Conservation (phyloP, 768 basidiomycete species). For the Boletus rubroflammeus region DNA sequence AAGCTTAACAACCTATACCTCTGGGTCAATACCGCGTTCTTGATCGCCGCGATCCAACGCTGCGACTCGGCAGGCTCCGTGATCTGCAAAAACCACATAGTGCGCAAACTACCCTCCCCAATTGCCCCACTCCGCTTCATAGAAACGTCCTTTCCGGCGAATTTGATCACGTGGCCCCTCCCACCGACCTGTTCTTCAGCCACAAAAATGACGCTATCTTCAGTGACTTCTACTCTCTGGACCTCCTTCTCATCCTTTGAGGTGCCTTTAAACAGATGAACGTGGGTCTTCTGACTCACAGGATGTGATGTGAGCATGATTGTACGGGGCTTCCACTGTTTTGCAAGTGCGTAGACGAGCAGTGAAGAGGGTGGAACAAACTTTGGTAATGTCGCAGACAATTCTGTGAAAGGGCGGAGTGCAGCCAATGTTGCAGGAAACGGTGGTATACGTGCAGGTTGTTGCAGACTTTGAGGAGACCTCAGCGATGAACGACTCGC, state of each 20-base stretch:
- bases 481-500: constrained; percentile 12
- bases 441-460: constrained; percentile 36
- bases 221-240: constrained; percentile 72
- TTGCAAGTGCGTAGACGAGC: constrained; percentile 68
- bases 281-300: constrained; percentile 41
- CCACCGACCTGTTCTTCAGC: constrained; percentile 52
- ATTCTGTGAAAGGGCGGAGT: constrained; percentile 50
- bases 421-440: constrained; percentile 59
- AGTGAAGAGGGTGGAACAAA: constrained; percentile 66
- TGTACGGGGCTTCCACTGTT: constrained; percentile 66
- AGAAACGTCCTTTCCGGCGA: constrained; percentile 62
- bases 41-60: constrained; percentile 73
- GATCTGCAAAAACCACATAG: constrained; percentile 65
- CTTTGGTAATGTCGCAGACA: constrained; percentile 57
- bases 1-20: constrained; percentile 39
- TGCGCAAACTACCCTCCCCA: constrained; percentile 2
- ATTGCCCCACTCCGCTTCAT: constrained; percentile 30
- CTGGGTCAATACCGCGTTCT: constrained; percentile 66
- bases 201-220: constrained; percentile 72
- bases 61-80: constrained; percentile 58
- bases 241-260: constrained; percentile 61
- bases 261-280: constrained; percentile 71
- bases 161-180: constrained; percentile 54
- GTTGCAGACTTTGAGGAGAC: constrained; percentile 14
- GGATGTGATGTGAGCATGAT: constrained; percentile 53